phyloP scores from a whole-genome alignment of 345 rosid genomes.

The Lepidium sativum region DNA sequence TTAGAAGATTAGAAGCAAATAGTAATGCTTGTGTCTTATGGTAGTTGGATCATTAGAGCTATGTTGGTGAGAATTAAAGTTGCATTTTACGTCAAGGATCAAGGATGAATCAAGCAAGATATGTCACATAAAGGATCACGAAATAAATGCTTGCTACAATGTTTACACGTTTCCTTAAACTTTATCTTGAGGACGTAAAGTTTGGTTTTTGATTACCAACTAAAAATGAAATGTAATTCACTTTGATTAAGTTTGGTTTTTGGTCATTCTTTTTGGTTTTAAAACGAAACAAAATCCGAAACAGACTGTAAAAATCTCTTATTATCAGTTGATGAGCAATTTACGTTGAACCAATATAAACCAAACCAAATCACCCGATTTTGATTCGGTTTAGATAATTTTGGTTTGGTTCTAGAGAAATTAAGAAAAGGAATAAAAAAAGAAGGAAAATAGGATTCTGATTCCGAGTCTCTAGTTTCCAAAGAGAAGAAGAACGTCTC shows the following conservation, averaged over 20 bases:
- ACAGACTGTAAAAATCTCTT: not conserved
- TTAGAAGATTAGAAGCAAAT: not conserved
- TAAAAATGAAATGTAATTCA: not conserved
- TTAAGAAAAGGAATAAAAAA: not conserved
- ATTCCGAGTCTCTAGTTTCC: constrained; percentile 30
- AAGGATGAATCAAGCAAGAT: constrained; percentile 9
- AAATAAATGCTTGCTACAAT: not conserved
- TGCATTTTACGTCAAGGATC: not conserved
- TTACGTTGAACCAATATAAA: not conserved
- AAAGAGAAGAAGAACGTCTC: constrained; percentile 24
- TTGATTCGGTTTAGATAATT: not conserved
- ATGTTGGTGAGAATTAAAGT: not conserved
- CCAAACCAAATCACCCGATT: not conserved
- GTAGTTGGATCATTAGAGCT: not conserved
- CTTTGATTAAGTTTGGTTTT: not conserved
- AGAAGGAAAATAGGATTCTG: constrained; percentile 15
- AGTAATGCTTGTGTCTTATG: not conserved
- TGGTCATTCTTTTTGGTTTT: not conserved
- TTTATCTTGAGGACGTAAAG: not conserved
- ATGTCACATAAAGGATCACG: constrained; percentile 20
- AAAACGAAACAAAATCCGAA: not conserved
- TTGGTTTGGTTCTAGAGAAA: not conserved
- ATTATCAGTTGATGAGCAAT: not conserved
- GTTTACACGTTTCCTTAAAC: not conserved
- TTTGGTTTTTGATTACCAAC: not conserved